phyloP scores from a whole-genome alignment of 2,329 filamentous ascomycete species.

The Knufia fluminis region DNA sequence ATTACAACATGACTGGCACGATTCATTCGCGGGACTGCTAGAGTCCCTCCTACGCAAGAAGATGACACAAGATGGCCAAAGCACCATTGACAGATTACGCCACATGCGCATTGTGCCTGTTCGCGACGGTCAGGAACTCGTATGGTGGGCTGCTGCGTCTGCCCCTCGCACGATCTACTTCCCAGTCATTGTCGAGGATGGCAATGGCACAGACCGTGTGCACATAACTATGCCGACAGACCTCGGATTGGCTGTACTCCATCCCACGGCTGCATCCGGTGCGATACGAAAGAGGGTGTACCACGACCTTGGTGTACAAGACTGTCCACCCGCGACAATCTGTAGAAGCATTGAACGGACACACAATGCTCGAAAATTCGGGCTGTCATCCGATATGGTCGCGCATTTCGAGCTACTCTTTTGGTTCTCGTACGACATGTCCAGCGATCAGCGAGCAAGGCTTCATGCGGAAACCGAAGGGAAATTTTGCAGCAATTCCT shows the following conservation, averaged over 20 bases:
- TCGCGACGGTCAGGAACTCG: constrained; percentile 8
- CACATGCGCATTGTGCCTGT: constrained; percentile 9
- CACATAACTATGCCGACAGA: constrained; percentile 10
- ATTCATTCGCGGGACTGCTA: constrained; percentile 10
- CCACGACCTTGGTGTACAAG: constrained; percentile 8
- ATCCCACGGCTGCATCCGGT: constrained; percentile 10
- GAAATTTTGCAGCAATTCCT: neutral
- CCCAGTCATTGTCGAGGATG: constrained; percentile 10
- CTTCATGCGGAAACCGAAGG: neutral
- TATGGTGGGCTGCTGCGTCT: constrained; percentile 1
- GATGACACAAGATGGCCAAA: constrained; percentile 3
- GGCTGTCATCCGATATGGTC: neutral
- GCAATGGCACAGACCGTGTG: constrained; percentile 8
- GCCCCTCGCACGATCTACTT: constrained; percentile 3
- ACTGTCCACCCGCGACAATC: constrained; percentile 4
- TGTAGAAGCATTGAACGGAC: constrained; percentile 2
- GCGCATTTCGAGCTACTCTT: constrained; percentile 14
- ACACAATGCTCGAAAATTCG: neutral
- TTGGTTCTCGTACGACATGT: constrained; percentile 10
- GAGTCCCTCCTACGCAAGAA: neutral
- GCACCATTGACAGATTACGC: neutral
- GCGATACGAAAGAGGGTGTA: constrained; percentile 9
- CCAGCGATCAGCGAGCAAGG: neutral
- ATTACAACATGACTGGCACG: constrained; percentile 12
- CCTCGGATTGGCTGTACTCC: constrained; percentile 10